phyloP scores from a whole-genome alignment of 2,329 filamentous ascomycete genomes.

The Ascochyta rabiei region DNA sequence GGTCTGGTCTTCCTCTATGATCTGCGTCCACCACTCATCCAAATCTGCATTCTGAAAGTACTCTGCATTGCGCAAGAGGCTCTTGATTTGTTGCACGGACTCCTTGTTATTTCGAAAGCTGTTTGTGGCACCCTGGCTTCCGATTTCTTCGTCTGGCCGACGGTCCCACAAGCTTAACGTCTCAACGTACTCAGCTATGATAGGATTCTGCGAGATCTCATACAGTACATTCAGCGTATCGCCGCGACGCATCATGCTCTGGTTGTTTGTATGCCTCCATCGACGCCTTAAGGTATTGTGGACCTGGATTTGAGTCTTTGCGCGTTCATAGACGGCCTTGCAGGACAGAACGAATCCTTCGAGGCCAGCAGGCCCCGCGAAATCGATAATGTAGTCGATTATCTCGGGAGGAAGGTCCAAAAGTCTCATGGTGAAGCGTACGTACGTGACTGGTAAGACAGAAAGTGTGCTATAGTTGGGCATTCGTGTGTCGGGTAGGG shows the following conservation, averaged over 20 bases:
- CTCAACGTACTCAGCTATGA: slow-evolving; percentile 41
- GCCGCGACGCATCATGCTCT: slow-evolving; percentile 14
- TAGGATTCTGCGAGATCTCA: slow-evolving; percentile 34
- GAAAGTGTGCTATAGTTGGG: neutral
- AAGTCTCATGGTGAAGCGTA: slow-evolving; percentile 30
- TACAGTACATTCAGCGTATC: slow-evolving; percentile 34
- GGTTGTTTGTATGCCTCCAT: slow-evolving; percentile 34
- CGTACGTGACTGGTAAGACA: neutral
- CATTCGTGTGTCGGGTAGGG: neutral
- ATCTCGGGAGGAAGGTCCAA: slow-evolving; percentile 43
- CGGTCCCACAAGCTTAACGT: slow-evolving; percentile 35
- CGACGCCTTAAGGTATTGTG: slow-evolving; percentile 36
- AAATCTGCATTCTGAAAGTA: slow-evolving; percentile 23
- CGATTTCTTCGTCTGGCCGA: slow-evolving; percentile 13
- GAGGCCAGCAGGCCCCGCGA: slow-evolving; percentile 33
- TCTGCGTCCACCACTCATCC: slow-evolving; percentile 37
- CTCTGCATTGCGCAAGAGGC: slow-evolving; percentile 22
- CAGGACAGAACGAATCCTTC: slow-evolving; percentile 41
- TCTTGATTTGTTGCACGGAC: slow-evolving; percentile 30
- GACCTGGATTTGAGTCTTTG: slow-evolving; percentile 31
- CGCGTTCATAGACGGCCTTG: slow-evolving; percentile 35
- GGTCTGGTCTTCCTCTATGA: slow-evolving; percentile 29
- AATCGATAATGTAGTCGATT: slow-evolving; percentile 40
- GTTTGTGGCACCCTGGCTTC: neutral
- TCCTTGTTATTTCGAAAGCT: slow-evolving; percentile 29